Base-by-base conservation (phyloP, 176 grass and related monocot genomes). In the Tillandsia leiboldiana region DNA sequence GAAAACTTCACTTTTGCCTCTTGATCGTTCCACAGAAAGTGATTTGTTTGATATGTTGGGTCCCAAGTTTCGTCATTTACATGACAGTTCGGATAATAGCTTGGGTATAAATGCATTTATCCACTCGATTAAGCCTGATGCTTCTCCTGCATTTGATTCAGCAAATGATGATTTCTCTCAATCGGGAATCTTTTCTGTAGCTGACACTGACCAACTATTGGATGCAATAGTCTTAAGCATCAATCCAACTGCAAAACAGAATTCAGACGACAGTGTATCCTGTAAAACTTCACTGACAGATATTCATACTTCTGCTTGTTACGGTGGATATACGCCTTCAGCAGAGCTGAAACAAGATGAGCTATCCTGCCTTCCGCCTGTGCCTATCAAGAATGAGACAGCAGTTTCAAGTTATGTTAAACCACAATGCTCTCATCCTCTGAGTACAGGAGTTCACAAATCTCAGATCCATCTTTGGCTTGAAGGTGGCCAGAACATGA, bases 151-250 rank as follows among this genome's bases (percentile, higher is more conserved):
- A n/a, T 78, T 75, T 66, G 79, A 74, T 81, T 88, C 79, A 48
- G 51, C 73, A 72, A 78, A 78, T 28, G 82, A 83, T 22, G 77
- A 85, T 17, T 65, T 75, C 49, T 63, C 76, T 13, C 73, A 48
- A 75, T 88, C 82, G 70, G 82, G 70, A 64, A 69, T 78, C 9
- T 88, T 92, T 54, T 82, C 82, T 58, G 68, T 78, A 73, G 79
- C 83, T 73, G 67, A 83, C 53, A 81, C 66, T 49, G 89, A 92
- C 64, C 89, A 92, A 64, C 68, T 92, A 75, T 69, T 92, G 83
- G 89, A 92, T 81, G 89, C 89, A 61, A 74, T 92, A 74, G 80
- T 92, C 63, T 85, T 82, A 73, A 92, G 81, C 48, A 72, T 88
- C 33, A 92, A 85, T 68, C 70, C 74, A 48, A 51, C 70, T 72